Evolutionary conservation across 108 stramenopile species (phyloP), one percentile per base, ranked within the genome.

Genomic region (Chaetoceros tenuissimus): DNA sequence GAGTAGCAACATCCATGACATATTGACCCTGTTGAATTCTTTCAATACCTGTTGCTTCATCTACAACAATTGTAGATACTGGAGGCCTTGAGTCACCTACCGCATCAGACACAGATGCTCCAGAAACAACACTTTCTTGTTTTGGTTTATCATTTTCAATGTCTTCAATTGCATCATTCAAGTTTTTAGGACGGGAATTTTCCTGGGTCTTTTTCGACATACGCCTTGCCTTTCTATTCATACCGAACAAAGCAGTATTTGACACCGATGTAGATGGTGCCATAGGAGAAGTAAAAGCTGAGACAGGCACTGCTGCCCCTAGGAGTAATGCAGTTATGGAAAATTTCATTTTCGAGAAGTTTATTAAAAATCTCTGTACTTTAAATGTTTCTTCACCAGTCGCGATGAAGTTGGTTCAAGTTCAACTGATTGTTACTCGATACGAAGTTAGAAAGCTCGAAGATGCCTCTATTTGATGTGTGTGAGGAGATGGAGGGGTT

Each of bases 1-100:
- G 74, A 1, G 89, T 92, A 18, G 84, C 79, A 31, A 87, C 80
- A 71, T 92, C 89, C 85, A 87, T 77, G 28, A 92, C 89, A 29
- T 68, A 69, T 30, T 84, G 69, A 18, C 89, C 89, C 70, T 92
- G 85, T 44, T 67, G 65, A 29, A 92, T 72, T 20, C 81, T 53
- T 62, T 79, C 83, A 46, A 82, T 77, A 28, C 89, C 89, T 17
- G 85, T 87, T 58, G 85, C 89, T 55, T 87, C 84, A 53, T 92
- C 89, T 23, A 83, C 74, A 30, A 84, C 62, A 53, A 85, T 56
- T 17, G 78, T 81, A 24, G 82, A 81, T 0, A 89, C 71, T 23
- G 78, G 75, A 10, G 88, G 88, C 31, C 84, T 80, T 26, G 55
- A 20, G 13, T 75, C 68, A 47, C 64, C 46, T 21, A 53, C 62